Base-by-base conservation (phyloP, 2,329 filamentous ascomycete species). In the Mariannaea sp. region DNA sequence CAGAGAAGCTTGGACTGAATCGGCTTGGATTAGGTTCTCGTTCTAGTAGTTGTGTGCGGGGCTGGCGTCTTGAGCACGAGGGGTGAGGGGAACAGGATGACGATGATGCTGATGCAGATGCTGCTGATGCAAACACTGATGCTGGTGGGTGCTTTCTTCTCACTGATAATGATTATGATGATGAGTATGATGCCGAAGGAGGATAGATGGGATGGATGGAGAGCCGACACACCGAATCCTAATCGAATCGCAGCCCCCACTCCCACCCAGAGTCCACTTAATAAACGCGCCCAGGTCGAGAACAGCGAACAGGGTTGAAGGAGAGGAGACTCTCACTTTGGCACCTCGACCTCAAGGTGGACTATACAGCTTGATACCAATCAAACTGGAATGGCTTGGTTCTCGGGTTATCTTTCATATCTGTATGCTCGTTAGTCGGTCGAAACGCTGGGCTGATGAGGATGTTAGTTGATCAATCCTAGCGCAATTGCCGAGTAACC, bases 1-100 rank as follows among this genome's bases (percentile, higher is more conserved):
- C 60, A 56, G 42, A 39, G 45, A 52, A 64, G 55, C 62, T 65
- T 65, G 55, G 49, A 62, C 62, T 29, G 33, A 62, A 62, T 24
- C 12, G 55, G 59, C 52, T 56, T 57, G 58, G 60, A 19, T 49
- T 49, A 14, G 32, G 19, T 30, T 40, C 33, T 49, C 22, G 45
- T 38, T 40, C 49, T 41, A 55, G 51, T 51, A 45, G 49, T 40
- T 41, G 47, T 47, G 45, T 48, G 39, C 45, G 29, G 36, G 36
- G 33, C 38, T 51, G 7, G 29, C 7, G 5, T 47, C 42, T 46
- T 47, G 47, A 47, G 44, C 36, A 30, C 39, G 27, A 41, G 40
- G 49, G n/a, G 43, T 30, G 41, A 45, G 22, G 43, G 38, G 38
- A 58, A 42, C 26, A 53, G 19, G 44, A 56, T 36, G 47, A 52